These are phyloP conservation scores for Boletus sensibilis DNA, from an alignment of 768 basidiomycete genomes.

Conservation along the genomic window DNA sequence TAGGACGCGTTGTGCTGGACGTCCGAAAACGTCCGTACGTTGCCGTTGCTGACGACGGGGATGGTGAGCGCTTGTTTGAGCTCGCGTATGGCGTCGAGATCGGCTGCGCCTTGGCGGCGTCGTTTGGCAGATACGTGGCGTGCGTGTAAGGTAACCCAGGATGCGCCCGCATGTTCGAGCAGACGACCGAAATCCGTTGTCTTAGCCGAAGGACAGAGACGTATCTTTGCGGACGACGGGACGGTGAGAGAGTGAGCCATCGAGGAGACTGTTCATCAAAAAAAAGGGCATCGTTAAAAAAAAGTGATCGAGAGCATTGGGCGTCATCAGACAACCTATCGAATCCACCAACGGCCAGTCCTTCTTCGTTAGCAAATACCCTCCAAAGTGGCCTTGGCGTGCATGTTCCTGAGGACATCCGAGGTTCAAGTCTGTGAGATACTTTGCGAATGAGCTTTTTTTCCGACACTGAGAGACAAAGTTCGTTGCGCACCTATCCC, in stretches of 20 bases:
- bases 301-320: not conserved
- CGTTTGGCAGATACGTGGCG: constrained; percentile 68
- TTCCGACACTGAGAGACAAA: not conserved
- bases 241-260: constrained; percentile 63
- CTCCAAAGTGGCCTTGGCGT: constrained; percentile 65
- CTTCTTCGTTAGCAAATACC: constrained; percentile 68
- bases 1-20: constrained; percentile 49
- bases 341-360: constrained; percentile 69
- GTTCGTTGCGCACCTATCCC: constrained; percentile 53
- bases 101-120: constrained; percentile 71
- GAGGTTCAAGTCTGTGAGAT: constrained; percentile 64
- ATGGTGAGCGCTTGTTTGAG: constrained; percentile 52
- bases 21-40: constrained; percentile 63
- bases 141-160: constrained; percentile 74
- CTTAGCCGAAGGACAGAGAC: constrained; percentile 50
- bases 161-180: constrained; percentile 63
- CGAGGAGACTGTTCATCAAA: constrained; percentile 48
- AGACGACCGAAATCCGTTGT: constrained; percentile 56
- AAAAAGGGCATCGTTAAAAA: not conserved
- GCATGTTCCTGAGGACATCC: constrained; percentile 79
- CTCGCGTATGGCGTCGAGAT: constrained; percentile 55
- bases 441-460: constrained; percentile 10
- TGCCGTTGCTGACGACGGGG: constrained; percentile 77
- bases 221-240: constrained; percentile 65
- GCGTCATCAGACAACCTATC: constrained; percentile 47